phyloP scores from a whole-genome alignment of 2,329 filamentous ascomycete genomes.

The Bipolaris zeicola region DNA sequence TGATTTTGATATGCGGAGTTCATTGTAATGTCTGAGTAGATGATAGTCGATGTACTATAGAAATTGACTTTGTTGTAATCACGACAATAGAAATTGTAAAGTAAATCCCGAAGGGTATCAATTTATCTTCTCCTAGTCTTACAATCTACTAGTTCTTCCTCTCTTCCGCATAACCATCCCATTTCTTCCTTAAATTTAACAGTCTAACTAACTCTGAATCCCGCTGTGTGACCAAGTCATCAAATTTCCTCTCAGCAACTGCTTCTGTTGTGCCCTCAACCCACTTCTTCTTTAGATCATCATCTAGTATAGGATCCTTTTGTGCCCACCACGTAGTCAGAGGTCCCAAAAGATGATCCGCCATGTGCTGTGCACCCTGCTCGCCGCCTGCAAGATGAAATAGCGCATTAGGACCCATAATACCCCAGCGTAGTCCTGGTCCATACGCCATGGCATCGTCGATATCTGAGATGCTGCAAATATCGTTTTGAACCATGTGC shows the following conservation, averaged over 20 bases:
- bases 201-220: neutral
- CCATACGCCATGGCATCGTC: slow-evolving; percentile 1
- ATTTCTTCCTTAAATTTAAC: neutral
- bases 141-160: neutral
- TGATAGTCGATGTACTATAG: too few relatives aligned
- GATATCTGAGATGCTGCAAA: neutral
- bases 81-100: neutral
- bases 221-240: neutral
- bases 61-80: neutral
- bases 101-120: neutral
- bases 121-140: neutral
- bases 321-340: neutral
- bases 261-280: neutral
- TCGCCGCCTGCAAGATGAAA: neutral
- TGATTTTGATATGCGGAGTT: neutral
- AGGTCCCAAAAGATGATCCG: neutral
- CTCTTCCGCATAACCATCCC: neutral
- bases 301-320: neutral
- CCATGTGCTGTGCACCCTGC: neutral
- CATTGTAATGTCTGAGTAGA: neutral
- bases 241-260: neutral
- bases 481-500: neutral
- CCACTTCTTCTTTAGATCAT: neutral
- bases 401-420: neutral
- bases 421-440: neutral